Conservation (phyloP, 1,139 yeast genomes). For the Dujonia santamariae region DNA sequence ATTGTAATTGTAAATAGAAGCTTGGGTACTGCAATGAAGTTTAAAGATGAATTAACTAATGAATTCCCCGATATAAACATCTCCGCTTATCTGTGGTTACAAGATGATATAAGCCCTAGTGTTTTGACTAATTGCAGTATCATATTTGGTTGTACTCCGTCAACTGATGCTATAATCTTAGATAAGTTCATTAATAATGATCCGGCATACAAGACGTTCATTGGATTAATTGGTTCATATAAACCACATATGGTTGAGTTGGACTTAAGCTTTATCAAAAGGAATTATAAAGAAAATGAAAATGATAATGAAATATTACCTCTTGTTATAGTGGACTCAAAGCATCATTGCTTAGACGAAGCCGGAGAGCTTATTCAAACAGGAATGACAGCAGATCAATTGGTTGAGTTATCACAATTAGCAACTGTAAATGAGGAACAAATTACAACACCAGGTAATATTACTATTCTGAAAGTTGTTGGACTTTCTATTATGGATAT, state of each 20-base stretch:
- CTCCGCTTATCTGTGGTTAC: constrained; percentile 18
- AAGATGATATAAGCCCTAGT: constrained; percentile 9
- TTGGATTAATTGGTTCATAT: constrained; percentile 65
- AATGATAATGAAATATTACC: constrained; percentile 10
- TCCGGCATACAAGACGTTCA: constrained; percentile 33
- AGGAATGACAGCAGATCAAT: constrained; percentile 27
- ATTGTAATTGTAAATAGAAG: constrained; percentile 51
- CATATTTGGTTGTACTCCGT: constrained; percentile 60
- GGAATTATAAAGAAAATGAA: constrained; percentile 19
- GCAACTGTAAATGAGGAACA: constrained; percentile 2
- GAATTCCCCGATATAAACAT: constrained; percentile 24
- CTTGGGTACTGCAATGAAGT: constrained; percentile 34
- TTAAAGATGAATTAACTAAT: constrained; percentile 21
- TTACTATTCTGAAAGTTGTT: constrained; percentile 51
- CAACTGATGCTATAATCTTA: constrained; percentile 46
- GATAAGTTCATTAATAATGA: constrained; percentile 29
- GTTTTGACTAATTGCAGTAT: constrained; percentile 28
- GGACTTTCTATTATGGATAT: constrained; percentile 65
- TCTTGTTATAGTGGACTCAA: constrained; percentile 58
- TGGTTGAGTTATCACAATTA: constrained; percentile 47
- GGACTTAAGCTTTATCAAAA: constrained; percentile 41
- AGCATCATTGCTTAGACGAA: constrained; percentile 53
- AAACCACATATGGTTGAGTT: constrained; percentile 69
- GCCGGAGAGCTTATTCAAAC: constrained; percentile 63
- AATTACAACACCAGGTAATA: constrained; percentile 16